Conservation (phyloP, 352 stramenopile genomes). For the Phytophthora quininea region DNA sequence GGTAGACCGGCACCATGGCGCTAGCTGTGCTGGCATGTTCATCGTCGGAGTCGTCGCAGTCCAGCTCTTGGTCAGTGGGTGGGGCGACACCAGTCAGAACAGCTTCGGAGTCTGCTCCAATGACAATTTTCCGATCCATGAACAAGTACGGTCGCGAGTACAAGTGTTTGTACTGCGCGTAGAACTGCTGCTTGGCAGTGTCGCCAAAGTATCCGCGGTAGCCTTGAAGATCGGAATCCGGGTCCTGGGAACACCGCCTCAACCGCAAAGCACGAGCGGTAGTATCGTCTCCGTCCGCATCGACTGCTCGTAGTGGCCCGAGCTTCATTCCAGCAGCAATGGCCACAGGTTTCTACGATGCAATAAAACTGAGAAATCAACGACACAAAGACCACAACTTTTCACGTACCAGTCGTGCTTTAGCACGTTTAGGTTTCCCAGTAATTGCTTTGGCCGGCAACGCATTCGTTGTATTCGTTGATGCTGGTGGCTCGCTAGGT, state of each 20-base stretch:
- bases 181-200: slow-evolving; percentile 61
- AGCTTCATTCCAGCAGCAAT: neutral
- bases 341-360: slow-evolving; percentile 11
- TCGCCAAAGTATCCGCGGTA: slow-evolving; percentile 71
- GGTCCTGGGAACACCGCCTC: slow-evolving; percentile 42
- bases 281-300: slow-evolving; percentile 20
- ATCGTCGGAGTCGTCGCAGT: slow-evolving; percentile 16
- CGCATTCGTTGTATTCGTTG: neutral
- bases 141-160: slow-evolving; percentile 75
- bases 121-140: slow-evolving; percentile 32
- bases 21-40: slow-evolving; percentile 17
- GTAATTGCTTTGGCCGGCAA: neutral
- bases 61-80: slow-evolving; percentile 5
- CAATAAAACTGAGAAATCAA: neutral
- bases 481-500: neutral
- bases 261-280: slow-evolving; percentile 26
- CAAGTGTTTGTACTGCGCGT: slow-evolving; percentile 63
- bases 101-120: slow-evolving; percentile 1
- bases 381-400: neutral
- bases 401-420: slow-evolving; percentile 13
- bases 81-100: neutral
- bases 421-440: neutral
- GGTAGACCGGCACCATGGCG: slow-evolving; percentile 48
- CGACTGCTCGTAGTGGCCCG: neutral
- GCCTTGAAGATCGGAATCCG: slow-evolving; percentile 45